Percentiles rank a stretch among this genome's conserved stretches.
phyloP scores from a whole-genome alignment of 2,329 filamentous ascomycete genomes.

The Trichophaea hybrida region DNA sequence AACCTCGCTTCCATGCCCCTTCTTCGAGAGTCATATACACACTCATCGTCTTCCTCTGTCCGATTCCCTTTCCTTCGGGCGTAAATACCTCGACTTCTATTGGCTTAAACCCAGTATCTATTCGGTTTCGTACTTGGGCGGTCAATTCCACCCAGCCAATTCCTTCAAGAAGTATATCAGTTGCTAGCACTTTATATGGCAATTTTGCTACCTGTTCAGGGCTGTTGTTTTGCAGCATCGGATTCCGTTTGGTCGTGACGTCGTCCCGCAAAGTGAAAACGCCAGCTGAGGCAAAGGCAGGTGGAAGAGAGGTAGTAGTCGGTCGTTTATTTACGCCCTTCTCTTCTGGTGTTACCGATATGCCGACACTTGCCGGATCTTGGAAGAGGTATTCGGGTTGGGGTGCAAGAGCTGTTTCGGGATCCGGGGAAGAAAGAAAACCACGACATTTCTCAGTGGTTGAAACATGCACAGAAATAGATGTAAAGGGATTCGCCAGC shows the following conservation, averaged over 20 bases:
- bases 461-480: conserved; percentile 61
- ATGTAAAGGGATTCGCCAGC: conserved; percentile 75
- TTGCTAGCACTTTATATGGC: conserved; percentile 64
- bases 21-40: conserved; percentile 49
- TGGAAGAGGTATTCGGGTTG: conserved; percentile 8
- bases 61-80: conserved; percentile 70
- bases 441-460: conserved; percentile 63
- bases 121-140: conserved; percentile 57
- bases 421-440: conserved; percentile 35
- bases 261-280: conserved; percentile 63
- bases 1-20: conserved; percentile 42
- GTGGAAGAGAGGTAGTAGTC: conserved; percentile 1
- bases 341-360: not conserved
- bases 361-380: not conserved
- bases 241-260: conserved; percentile 63
- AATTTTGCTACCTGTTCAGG: conserved; percentile 52
- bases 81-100: conserved; percentile 73
- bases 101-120: conserved; percentile 36
- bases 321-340: conserved; percentile 30
- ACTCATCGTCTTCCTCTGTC: conserved; percentile 46
- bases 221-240: conserved; percentile 44
- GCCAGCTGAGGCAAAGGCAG: conserved; percentile 51
- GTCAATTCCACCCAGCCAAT: conserved; percentile 86
- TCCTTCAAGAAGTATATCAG: conserved; percentile 80
- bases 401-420: not conserved